Conservation (phyloP, 179 eudicot genomes). For the Vitellaria paradoxa region DNA sequence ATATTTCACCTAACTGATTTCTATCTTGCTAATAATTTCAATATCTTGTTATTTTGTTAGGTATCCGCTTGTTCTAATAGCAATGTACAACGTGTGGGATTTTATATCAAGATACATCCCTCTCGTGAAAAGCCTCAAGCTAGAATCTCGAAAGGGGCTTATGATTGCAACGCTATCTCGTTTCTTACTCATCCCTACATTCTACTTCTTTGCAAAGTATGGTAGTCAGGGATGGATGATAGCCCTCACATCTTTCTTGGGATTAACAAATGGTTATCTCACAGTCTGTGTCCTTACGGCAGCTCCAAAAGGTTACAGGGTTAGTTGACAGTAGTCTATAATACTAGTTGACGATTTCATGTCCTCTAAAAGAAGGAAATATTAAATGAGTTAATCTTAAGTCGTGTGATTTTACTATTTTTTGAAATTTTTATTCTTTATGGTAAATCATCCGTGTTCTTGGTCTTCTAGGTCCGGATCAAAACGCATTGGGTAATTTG, state of each 20-base stretch:
- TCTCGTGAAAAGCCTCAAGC: slow-evolving; percentile 26
- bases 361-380: too few species aligned
- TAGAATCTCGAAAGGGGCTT: too few species aligned
- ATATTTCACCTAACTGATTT: too few species aligned
- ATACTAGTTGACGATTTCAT: too few species aligned
- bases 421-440: not conserved
- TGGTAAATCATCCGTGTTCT: too few species aligned
- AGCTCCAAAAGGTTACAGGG: slow-evolving; percentile 75
- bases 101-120: slow-evolving; percentile 61
- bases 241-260: slow-evolving; percentile 49
- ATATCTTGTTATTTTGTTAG: too few species aligned
- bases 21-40: too few species aligned
- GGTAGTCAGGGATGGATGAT: slow-evolving; percentile 82
- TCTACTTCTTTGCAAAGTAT: slow-evolving; percentile 77
- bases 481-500: slow-evolving; percentile 72
- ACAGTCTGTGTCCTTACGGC: slow-evolving; percentile 74
- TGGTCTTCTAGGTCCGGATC: slow-evolving; percentile 61
- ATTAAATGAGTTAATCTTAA: too few species aligned
- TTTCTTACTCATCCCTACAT: slow-evolving; percentile 55
- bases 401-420: too few species aligned
- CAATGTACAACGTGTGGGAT: slow-evolving; percentile 67
- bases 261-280: slow-evolving; percentile 71
- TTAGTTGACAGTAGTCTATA: slow-evolving; percentile 16
- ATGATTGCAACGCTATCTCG: slow-evolving; percentile 41
- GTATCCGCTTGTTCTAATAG: slow-evolving; percentile 66